Evolutionary conservation across 345 rosid genomes (phyloP).

Genomic region (Camelina laxa): DNA sequence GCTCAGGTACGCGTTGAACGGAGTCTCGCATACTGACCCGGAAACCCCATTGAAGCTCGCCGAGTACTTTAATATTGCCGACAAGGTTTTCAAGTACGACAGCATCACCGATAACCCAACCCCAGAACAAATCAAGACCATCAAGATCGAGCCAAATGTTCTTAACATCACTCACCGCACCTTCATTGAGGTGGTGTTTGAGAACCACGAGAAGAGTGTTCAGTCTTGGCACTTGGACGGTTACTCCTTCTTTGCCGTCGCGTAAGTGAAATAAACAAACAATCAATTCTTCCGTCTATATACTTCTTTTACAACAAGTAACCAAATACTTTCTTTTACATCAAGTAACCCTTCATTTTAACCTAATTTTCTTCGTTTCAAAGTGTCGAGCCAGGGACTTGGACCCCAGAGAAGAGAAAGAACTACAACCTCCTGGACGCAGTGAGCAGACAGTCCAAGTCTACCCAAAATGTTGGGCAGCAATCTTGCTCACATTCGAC

Average conservation of each 20-base stretch:
- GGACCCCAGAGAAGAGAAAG: conserved; percentile 83
- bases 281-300: background rate
- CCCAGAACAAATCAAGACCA: conserved; percentile 25
- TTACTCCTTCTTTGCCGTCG: conserved; percentile 78
- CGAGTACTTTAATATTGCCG: conserved; percentile 56
- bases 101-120: conserved; percentile 52
- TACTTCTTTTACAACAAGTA: background rate
- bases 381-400: conserved; percentile 79
- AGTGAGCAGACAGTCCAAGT: conserved; percentile 83
- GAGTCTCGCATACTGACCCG: conserved; percentile 61
- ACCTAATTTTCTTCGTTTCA: conserved; percentile 10
- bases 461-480: conserved; percentile 90
- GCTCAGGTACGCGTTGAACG: conserved; percentile 67
- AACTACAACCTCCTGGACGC: conserved; percentile 82
- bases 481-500: conserved; percentile 77
- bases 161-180: conserved; percentile 66
- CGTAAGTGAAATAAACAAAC: conserved; percentile 53
- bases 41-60: conserved; percentile 71
- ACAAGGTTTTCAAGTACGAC: conserved; percentile 64
- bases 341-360: conserved; percentile 2
- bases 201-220: conserved; percentile 73
- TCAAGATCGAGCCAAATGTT: conserved; percentile 54
- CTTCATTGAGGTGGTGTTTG: conserved; percentile 76
- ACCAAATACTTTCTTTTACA: background rate
- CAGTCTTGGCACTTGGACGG: conserved; percentile 81